phyloP scores from a whole-genome alignment of 495 filamentous ascomycete species.

The Penicillium atrosanguineum region DNA sequence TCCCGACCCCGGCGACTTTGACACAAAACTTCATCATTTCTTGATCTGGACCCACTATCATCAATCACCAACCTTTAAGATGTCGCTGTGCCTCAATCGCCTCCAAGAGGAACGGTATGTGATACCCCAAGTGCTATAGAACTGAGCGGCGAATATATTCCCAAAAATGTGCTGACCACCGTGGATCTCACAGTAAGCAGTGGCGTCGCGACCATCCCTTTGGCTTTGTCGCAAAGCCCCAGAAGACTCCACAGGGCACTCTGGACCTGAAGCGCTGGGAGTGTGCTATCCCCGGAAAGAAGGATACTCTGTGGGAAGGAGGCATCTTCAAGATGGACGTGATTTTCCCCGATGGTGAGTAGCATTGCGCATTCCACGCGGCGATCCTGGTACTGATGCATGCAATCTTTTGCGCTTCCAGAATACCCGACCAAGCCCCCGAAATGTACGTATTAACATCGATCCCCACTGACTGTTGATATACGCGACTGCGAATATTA shows the following conservation, averaged over 20 bases:
- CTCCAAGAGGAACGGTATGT: slow-evolving; percentile 86
- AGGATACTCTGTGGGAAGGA: slow-evolving; percentile 95
- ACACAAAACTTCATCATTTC: not conserved
- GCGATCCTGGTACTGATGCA: slow-evolving; percentile 13
- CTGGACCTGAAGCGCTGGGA: slow-evolving; percentile 95
- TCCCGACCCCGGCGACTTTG: not conserved
- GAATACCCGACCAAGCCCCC: slow-evolving; percentile 99
- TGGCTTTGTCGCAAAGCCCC: slow-evolving; percentile 90
- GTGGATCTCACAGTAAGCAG: slow-evolving; percentile 65
- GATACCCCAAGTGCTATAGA: not conserved
- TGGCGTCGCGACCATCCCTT: slow-evolving; percentile 98
- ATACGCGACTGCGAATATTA: not conserved
- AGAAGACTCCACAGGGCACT: slow-evolving; percentile 72
- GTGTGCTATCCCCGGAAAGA: slow-evolving; percentile 92
- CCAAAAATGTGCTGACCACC: slow-evolving; percentile 15
- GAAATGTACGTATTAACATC: slow-evolving; percentile 69
- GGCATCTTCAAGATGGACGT: slow-evolving; percentile 93
- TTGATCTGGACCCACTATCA: not conserved
- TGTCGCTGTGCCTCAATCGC: slow-evolving; percentile 87
- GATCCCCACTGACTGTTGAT: not conserved
- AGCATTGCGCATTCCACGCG: slow-evolving; percentile 8
- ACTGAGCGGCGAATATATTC: not conserved
- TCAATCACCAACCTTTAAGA: slow-evolving; percentile 30
- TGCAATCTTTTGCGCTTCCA: slow-evolving; percentile 35
- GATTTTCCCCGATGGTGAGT: slow-evolving; percentile 90